These are phyloP conservation scores for Xylaria sp. DNA, from an alignment of 2,329 filamentous ascomycete genomes.

Conservation along the genomic window DNA sequence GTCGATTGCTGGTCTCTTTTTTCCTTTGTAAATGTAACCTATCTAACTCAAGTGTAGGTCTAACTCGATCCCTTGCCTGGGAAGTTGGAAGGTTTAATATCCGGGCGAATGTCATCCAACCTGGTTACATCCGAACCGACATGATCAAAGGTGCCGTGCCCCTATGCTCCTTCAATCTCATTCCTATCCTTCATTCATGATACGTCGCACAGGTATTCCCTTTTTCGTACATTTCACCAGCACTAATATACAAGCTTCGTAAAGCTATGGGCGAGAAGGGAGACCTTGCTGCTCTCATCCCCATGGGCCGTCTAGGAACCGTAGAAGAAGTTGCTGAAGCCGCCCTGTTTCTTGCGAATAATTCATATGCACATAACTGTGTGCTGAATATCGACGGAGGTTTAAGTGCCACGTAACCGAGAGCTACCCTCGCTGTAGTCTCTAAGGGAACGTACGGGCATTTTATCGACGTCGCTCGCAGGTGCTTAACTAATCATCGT, in stretches of 20 bases:
- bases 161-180: slow-evolving; percentile 26
- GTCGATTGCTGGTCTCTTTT: slow-evolving; percentile 5
- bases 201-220: slow-evolving; percentile 16
- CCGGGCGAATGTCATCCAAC: slow-evolving; percentile 82
- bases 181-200: slow-evolving; percentile 28
- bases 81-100: slow-evolving; percentile 72
- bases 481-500: slow-evolving; percentile 58
- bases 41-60: slow-evolving; percentile 58
- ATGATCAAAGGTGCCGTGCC: slow-evolving; percentile 76
- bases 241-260: slow-evolving; percentile 54
- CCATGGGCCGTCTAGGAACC: slow-evolving; percentile 72
- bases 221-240: slow-evolving; percentile 39
- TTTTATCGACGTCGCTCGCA: not conserved
- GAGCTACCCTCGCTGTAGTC: not conserved
- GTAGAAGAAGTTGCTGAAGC: slow-evolving; percentile 83
- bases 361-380: slow-evolving; percentile 88
- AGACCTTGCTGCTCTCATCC: slow-evolving; percentile 64
- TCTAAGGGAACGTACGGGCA: not conserved
- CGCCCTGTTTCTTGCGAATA: slow-evolving; percentile 79
- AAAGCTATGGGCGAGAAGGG: slow-evolving; percentile 47
- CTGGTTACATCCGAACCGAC: slow-evolving; percentile 83
- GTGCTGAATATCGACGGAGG: slow-evolving; percentile 88
- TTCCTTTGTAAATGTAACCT: slow-evolving; percentile 29
- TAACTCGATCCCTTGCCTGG: slow-evolving; percentile 73
- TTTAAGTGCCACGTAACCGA: slow-evolving; percentile 71